These are phyloP conservation scores for Coniella vitis DNA, from an alignment of 2,329 filamentous ascomycete species.

Conservation along the genomic window DNA sequence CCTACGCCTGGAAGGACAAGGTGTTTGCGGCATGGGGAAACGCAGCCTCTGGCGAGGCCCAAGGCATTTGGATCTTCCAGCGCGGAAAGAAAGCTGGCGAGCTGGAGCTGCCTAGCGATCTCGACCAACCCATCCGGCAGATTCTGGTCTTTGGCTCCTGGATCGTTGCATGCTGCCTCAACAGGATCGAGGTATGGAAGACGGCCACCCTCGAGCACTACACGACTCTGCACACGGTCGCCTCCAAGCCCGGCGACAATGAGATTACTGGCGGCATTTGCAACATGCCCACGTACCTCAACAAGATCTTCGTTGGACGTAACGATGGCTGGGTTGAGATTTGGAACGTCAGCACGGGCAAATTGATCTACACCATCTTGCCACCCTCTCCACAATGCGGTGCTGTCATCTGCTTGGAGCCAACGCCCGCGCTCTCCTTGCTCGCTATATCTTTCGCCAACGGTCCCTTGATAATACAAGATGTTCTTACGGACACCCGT, in stretches of 20 bases:
- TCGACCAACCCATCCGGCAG: conserved; percentile 65
- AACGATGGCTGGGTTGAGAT: conserved; percentile 89
- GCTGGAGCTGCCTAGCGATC: conserved; percentile 59
- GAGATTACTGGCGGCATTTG: conserved; percentile 71
- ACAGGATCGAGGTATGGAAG: conserved; percentile 85
- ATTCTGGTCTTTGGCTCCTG: conserved; percentile 83
- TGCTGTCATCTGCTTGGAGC: conserved; percentile 78
- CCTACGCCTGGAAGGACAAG: conserved; percentile 77
- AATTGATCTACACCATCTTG: conserved; percentile 83
- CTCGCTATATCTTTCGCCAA: conserved; percentile 82
- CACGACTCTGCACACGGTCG: conserved; percentile 65
- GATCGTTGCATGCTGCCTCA: conserved; percentile 74
- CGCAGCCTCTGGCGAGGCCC: conserved; percentile 37
- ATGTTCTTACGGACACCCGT: conserved; percentile 71
- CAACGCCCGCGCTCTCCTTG: conserved; percentile 75
- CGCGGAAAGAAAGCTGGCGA: conserved; percentile 78
- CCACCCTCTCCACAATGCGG: conserved; percentile 68
- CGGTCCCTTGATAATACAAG: conserved; percentile 72
- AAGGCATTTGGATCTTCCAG: conserved; percentile 87
- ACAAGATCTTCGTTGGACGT: conserved; percentile 89
- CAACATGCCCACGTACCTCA: conserved; percentile 90
- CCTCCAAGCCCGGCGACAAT: conserved; percentile 50
- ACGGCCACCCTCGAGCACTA: conserved; percentile 78
- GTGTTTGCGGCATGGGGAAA: conserved; percentile 88
- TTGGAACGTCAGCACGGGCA: conserved; percentile 92